Evolutionary conservation across 805 yeast genomes (phyloP).

Genomic region (Cyberlindnera bimundalis): DNA sequence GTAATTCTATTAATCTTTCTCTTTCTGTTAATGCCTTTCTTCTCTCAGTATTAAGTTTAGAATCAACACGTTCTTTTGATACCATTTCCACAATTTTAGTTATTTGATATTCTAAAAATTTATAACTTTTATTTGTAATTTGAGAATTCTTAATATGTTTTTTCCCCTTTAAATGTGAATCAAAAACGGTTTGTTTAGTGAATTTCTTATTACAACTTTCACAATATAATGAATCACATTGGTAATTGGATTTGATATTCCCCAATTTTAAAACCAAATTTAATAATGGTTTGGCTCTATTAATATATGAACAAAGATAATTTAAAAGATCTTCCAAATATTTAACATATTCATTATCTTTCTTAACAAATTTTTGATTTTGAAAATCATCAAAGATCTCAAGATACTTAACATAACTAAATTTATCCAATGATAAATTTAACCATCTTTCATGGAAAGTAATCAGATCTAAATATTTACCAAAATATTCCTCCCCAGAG

Average conservation of each 20-base stretch:
- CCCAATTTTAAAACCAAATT: conserved; percentile 33
- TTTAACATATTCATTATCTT: conserved; percentile 24
- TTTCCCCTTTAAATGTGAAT: conserved; percentile 69
- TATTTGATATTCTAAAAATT: conserved; percentile 30
- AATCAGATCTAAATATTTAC: conserved; percentile 58
- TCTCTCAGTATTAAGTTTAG: conserved; percentile 63
- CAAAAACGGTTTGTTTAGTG: conserved; percentile 59
- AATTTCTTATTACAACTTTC: conserved; percentile 59
- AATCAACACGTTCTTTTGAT: conserved; percentile 39
- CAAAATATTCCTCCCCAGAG: conserved; percentile 58
- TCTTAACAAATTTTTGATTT: conserved; percentile 20
- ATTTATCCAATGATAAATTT: conserved; percentile 36
- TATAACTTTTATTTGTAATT: conserved; percentile 26
- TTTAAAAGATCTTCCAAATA: conserved; percentile 41
- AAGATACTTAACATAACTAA: conserved; percentile 50
- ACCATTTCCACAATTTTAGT: conserved; percentile 36
- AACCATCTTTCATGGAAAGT: conserved; percentile 52
- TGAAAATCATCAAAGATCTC: conserved; percentile 40
- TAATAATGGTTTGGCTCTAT: conserved; percentile 46
- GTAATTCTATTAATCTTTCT: conserved; percentile 36
- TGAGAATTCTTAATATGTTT: conserved; percentile 57
- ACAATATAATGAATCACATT: conserved; percentile 50
- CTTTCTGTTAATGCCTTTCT: conserved; percentile 61
- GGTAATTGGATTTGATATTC: conserved; percentile 15
- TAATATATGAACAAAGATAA: conserved; percentile 50